Conservation (phyloP, 352 stramenopile genomes). For the Phytophthora hibernalis region DNA sequence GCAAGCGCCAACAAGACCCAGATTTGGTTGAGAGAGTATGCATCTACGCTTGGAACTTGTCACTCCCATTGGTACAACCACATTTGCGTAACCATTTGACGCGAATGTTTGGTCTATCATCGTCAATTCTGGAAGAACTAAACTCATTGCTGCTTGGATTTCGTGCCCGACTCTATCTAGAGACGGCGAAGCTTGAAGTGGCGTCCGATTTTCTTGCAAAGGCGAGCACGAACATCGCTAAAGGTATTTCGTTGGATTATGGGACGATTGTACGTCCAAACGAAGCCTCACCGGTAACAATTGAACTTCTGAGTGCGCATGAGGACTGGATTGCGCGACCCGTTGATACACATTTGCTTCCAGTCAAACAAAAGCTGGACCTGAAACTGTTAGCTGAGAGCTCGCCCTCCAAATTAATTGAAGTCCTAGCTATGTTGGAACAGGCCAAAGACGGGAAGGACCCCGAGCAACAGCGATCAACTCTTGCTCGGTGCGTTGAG, state of each 20-base stretch:
- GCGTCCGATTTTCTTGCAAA: conserved; percentile 87
- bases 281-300: conserved; percentile 25
- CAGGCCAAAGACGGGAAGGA: conserved; percentile 79
- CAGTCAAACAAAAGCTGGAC: conserved; percentile 66
- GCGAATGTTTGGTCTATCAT: conserved; percentile 73
- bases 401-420: conserved; percentile 40
- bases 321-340: conserved; percentile 37
- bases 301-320: conserved; percentile 30
- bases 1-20: conserved; percentile 76
- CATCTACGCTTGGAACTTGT: conserved; percentile 85
- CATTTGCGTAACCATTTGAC: conserved; percentile 72
- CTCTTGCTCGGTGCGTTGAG: conserved; percentile 34
- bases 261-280: conserved; percentile 25
- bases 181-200: conserved; percentile 90
- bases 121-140: conserved; percentile 72
- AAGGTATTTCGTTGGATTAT: conserved; percentile 77
- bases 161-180: conserved; percentile 81
- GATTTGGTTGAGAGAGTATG: conserved; percentile 85
- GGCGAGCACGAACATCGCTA: conserved; percentile 62
- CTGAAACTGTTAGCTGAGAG: conserved; percentile 70
- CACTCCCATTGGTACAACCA: conserved; percentile 78
- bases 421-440: conserved; percentile 70
- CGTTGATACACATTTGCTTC: conserved; percentile 75
- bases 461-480: conserved; percentile 29
- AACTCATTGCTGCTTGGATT: conserved; percentile 84